Base-by-base conservation (phyloP, 805 yeast species). In the Phaffomyces thermotolerans region DNA sequence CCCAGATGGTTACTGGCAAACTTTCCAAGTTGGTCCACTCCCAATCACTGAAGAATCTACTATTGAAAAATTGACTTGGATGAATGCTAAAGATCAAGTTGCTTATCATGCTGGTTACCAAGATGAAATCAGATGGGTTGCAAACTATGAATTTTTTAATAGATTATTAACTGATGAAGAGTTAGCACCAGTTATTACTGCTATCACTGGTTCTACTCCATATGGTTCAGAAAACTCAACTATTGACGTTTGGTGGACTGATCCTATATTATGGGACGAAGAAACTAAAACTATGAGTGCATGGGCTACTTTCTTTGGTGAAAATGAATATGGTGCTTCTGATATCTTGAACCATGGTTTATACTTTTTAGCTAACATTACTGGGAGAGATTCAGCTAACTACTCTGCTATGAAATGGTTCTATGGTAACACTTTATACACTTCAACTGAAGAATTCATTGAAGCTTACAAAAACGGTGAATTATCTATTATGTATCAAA, bases 1-100 rank as follows among this genome's bases (percentile, higher is more conserved):
- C 46, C 53, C 53, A 17, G 48, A 55, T 25, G 59, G 59, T 7
- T 55, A 55, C 42, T 55, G 59, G 57, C 50, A 52, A 37, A 49
- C 52, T 8, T 45, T 45, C 34, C 56, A 55, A 36, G 47, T 55
- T 32, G 59, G 59, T 37, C 59, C 59, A 33, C 41, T 55, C 36
- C 49, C 48, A 14, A 46, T 39, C 2, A 40, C 47, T 9, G 44
- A 42, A 13, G 41, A 41, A 3, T 42, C 53, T 12, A 39, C 44
- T 3, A 49, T 48, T 17, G 35, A 39, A 8, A 46, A 47, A 14
- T 41, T 53, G 40, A 42, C 45, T 18, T 54, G 52, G 52, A 22
- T 47, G 39, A 49, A 53, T 36, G 45, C 48, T 23, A 55, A 55
- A 43, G 44, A 43, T 27, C 49, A 46, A 41, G 56, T 54, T 25